phyloP scores from a whole-genome alignment of 352 stramenopile species.

The Phytophthora agathidicida region DNA sequence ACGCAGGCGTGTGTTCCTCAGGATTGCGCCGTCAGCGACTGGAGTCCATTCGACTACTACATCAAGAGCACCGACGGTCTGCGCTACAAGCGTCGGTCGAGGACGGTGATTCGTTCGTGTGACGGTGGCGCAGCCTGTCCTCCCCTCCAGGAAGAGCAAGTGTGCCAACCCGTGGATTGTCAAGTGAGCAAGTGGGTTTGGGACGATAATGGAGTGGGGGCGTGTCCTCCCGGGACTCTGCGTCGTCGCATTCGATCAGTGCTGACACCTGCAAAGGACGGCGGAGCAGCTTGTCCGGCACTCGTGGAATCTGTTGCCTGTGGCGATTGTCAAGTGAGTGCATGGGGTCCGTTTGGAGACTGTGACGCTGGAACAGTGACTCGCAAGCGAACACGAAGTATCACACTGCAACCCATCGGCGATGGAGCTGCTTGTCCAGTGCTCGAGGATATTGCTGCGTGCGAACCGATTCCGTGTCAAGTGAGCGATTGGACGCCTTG shows the following conservation, averaged over 20 bases:
- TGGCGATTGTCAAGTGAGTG: constrained; percentile 61
- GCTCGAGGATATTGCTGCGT: constrained; percentile 44
- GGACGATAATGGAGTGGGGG: constrained; percentile 44
- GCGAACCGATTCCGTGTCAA: constrained; percentile 55
- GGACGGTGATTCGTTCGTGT: constrained; percentile 34
- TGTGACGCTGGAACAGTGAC: constrained; percentile 37
- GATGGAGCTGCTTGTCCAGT: constrained; percentile 55
- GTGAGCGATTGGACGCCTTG: constrained; percentile 59
- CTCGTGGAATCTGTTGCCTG: constrained; percentile 41
- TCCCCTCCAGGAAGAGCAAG: constrained; percentile 49
- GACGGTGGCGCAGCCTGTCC: constrained; percentile 54
- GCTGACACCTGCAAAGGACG: constrained; percentile 31
- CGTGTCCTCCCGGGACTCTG: constrained; percentile 34
- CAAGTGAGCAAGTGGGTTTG: constrained; percentile 61
- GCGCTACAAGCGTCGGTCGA: constrained; percentile 50
- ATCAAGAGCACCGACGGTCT: constrained; percentile 43
- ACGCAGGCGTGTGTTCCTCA: constrained; percentile 48
- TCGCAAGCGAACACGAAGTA: constrained; percentile 50
- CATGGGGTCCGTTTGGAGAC: constrained; percentile 47
- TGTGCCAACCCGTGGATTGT: constrained; percentile 63
- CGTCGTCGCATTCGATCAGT: constrained; percentile 37
- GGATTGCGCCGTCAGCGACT: constrained; percentile 56
- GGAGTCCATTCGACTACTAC: constrained; percentile 51
- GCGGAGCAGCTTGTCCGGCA: constrained; percentile 32
- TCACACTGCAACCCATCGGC: constrained; percentile 54